These are phyloP conservation scores for Friedmanniomyces simplex DNA, from an alignment of 495 filamentous ascomycete genomes.

Conservation along the genomic window DNA sequence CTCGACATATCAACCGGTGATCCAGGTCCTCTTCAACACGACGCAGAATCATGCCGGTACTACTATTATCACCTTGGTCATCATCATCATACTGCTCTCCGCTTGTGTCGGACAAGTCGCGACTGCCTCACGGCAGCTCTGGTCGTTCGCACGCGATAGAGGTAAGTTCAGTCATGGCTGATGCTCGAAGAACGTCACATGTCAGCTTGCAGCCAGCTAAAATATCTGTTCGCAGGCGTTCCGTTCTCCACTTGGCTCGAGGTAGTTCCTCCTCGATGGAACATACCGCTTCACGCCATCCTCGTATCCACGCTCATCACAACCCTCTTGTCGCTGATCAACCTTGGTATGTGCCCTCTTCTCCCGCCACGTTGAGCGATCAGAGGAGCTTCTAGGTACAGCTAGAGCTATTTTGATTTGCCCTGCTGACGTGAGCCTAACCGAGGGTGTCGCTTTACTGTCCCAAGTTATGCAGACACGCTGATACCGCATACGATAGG, in stretches of 20 bases:
- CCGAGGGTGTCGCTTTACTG: too few species aligned
- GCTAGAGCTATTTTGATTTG: too few species aligned
- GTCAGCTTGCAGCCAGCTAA: not conserved
- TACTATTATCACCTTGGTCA: conserved; percentile 6
- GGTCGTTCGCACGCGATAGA: conserved; percentile 9
- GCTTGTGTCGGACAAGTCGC: conserved; percentile 4
- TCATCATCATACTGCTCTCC: too few species aligned
- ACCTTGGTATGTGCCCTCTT: conserved; percentile 48
- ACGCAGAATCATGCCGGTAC: conserved; percentile 19
- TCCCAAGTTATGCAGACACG: too few species aligned
- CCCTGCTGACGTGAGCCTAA: too few species aligned
- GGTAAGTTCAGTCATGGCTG: conserved; percentile 26
- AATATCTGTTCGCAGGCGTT: not conserved
- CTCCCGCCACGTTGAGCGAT: too few species aligned
- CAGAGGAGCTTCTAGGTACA: too few species aligned
- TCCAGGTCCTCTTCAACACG: conserved; percentile 27
- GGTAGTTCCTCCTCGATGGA: not conserved
- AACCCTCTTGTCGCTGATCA: conserved; percentile 48
- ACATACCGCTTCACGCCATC: conserved; percentile 29
- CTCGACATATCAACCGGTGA: conserved; percentile 24
- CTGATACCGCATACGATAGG: not conserved
- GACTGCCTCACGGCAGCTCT: conserved; percentile 21
- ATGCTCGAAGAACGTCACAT: not conserved
- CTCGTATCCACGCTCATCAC: conserved; percentile 39
- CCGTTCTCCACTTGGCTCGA: conserved; percentile 2